phyloP scores from a whole-genome alignment of 1,284 basidiomycete genomes.

The Exsudoporus floridanus region DNA sequence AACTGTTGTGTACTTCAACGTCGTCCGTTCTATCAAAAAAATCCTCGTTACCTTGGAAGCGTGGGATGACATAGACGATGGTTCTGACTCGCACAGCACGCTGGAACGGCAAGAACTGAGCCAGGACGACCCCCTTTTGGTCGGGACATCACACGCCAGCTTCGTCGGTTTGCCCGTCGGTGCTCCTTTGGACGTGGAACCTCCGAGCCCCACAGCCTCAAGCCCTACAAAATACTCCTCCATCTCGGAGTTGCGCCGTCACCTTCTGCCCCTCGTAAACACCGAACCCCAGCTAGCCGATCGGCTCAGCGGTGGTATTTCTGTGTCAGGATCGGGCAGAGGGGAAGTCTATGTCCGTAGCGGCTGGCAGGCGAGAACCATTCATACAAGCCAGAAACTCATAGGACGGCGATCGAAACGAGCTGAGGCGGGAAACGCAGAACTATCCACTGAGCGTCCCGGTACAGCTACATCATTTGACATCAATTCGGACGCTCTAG shows the following conservation, averaged over 20 bases:
- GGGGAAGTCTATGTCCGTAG: constrained; percentile 73
- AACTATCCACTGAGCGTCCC: constrained; percentile 23
- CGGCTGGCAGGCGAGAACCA: constrained; percentile 71
- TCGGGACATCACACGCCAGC: constrained; percentile 15
- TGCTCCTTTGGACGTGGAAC: constrained; percentile 12
- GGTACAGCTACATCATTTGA: constrained; percentile 22
- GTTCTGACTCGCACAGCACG: constrained; percentile 40
- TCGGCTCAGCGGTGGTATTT: constrained; percentile 68
- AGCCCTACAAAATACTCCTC: constrained; percentile 37
- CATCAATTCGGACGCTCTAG: constrained; percentile 49
- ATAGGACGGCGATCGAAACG: constrained; percentile 29
- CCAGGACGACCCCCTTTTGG: constrained; percentile 24
- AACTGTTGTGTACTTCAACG: constrained; percentile 80
- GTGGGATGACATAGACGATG: constrained; percentile 63
- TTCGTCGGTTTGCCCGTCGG: constrained; percentile 11
- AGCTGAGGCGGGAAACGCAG: constrained; percentile 16
- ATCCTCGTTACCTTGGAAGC: constrained; percentile 69
- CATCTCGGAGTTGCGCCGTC: constrained; percentile 51
- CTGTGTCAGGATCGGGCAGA: constrained; percentile 67
- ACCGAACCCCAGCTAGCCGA: constrained; percentile 65
- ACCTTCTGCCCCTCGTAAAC: constrained; percentile 58
- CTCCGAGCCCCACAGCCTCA: constrained; percentile 23
- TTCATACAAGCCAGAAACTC: constrained; percentile 46
- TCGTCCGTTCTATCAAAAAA: constrained; percentile 72
- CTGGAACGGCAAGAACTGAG: constrained; percentile 34